A percentile compares a stretch with the other conserved stretches of the same genome.
These are phyloP conservation scores for Spinacia oleracea DNA, from an alignment of 179 eudicot genomes.

Conservation along the genomic window DNA sequence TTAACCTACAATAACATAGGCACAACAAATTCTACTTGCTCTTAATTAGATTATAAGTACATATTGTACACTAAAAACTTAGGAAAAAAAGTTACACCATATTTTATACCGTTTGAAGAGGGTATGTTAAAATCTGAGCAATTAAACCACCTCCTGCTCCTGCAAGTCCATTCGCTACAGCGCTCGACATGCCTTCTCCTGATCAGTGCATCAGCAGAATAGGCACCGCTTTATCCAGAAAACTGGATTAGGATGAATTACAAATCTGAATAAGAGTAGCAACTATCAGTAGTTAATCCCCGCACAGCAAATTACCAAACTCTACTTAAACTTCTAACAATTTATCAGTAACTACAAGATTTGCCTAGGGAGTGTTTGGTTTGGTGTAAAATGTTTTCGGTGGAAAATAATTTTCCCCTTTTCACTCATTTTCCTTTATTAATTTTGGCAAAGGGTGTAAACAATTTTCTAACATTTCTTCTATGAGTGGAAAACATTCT, in stretches of 20 bases:
- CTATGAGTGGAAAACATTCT: no score
- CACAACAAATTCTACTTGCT: constrained; percentile 16
- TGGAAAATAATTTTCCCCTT: no score
- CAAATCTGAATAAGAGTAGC: neutral
- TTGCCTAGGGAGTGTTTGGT: no score
- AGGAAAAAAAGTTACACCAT: neutral
- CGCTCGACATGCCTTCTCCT: constrained; percentile 66
- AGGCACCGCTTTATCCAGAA: constrained; percentile 10
- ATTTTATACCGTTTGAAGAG: constrained; percentile 75
- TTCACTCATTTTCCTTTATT: no score
- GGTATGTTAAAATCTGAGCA: constrained; percentile 88
- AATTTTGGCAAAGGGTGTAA: no score
- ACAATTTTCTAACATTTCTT: no score
- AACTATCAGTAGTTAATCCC: neutral
- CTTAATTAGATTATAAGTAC: constrained; percentile 10
- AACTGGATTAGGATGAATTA: constrained; percentile 5
- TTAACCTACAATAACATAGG: constrained; percentile 53
- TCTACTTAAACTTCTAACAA: neutral
- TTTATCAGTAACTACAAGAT: no score
- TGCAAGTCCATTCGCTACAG: constrained; percentile 81
- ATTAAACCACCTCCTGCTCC: constrained; percentile 95
- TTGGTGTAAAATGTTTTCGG: no score
- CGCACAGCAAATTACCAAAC: neutral
- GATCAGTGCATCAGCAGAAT: constrained; percentile 28
- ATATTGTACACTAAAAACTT: constrained; percentile 4